Conservation (phyloP, 2,329 filamentous ascomycete species). For the Trichoderma simmonsii region DNA sequence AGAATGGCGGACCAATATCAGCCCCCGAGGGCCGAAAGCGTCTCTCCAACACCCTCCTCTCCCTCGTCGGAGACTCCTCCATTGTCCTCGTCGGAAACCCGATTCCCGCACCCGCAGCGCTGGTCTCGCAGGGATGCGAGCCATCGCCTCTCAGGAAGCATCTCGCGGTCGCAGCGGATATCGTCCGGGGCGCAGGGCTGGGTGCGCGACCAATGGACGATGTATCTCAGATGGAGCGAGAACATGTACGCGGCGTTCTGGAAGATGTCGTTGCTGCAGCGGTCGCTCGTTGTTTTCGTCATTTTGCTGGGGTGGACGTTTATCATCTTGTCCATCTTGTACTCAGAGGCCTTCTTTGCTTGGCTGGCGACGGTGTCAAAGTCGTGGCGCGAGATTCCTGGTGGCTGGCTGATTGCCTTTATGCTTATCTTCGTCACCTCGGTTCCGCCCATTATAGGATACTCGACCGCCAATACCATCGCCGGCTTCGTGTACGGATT, state of each 20-base stretch:
- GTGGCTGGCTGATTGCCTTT: slow-evolving; percentile 76
- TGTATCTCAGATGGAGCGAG: slow-evolving; percentile 39
- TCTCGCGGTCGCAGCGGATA: slow-evolving; percentile 13
- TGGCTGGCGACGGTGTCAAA: slow-evolving; percentile 69
- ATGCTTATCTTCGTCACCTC: slow-evolving; percentile 69
- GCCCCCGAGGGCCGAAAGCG: not conserved
- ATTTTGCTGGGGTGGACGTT: slow-evolving; percentile 52
- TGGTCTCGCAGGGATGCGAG: slow-evolving; percentile 9
- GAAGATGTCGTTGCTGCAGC: slow-evolving; percentile 59
- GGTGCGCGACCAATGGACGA: slow-evolving; percentile 37
- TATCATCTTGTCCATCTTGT: slow-evolving; percentile 68
- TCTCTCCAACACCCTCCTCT: slow-evolving; percentile 4
- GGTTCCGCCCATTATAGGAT: slow-evolving; percentile 85
- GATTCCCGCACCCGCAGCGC: slow-evolving; percentile 19
- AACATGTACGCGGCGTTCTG: slow-evolving; percentile 50
- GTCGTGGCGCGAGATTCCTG: slow-evolving; percentile 70
- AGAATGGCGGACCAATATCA: not conserved
- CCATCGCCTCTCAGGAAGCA: slow-evolving; percentile 41
- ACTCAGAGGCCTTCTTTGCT: slow-evolving; percentile 76
- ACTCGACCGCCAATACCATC: slow-evolving; percentile 65
- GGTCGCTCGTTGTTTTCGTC: slow-evolving; percentile 51
- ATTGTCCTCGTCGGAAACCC: slow-evolving; percentile 23
- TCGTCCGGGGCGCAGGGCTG: slow-evolving; percentile 29
- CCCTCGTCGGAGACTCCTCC: slow-evolving; percentile 13
- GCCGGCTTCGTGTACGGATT: slow-evolving; percentile 57